Percentiles rank a stretch among this genome's conserved stretches.
Conservation (phyloP, 2,329 filamentous ascomycete species). For the Penicillium sp. region DNA sequence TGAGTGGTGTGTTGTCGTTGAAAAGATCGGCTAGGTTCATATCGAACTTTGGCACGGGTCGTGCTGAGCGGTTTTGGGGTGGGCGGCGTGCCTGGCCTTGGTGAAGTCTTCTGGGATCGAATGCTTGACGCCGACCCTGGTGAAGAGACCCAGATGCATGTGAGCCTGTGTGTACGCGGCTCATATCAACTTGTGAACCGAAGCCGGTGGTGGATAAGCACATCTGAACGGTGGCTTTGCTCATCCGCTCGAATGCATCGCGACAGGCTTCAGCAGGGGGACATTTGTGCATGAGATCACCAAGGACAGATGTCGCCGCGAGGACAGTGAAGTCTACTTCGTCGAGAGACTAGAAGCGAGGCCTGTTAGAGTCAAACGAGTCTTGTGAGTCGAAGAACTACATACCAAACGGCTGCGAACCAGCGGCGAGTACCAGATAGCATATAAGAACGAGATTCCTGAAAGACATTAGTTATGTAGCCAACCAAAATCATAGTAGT, state of each 20-base stretch:
- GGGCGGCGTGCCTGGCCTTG: slow-evolving; percentile 31
- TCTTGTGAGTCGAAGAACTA: slow-evolving; percentile 14
- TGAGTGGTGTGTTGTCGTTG: slow-evolving; percentile 43
- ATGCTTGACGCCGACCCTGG: slow-evolving; percentile 18
- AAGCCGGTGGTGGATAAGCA: slow-evolving; percentile 84
- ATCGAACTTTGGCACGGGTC: slow-evolving; percentile 58
- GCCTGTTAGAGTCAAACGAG: slow-evolving; percentile 7
- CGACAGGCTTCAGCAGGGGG: slow-evolving; percentile 92
- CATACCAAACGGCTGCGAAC: slow-evolving; percentile 83
- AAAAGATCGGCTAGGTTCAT: slow-evolving; percentile 57
- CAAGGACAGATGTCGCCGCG: slow-evolving; percentile 87
- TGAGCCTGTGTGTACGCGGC: slow-evolving; percentile 21
- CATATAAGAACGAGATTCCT: slow-evolving; percentile 89
- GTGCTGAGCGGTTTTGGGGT: slow-evolving; percentile 37
- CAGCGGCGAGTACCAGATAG: slow-evolving; percentile 91
- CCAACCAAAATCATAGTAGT: neutral
- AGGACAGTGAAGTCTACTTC: slow-evolving; percentile 97
- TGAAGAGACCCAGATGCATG: slow-evolving; percentile 12
- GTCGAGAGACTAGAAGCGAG: slow-evolving; percentile 65
- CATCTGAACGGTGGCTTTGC: slow-evolving; percentile 94
- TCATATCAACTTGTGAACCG: slow-evolving; percentile 49
- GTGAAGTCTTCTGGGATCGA: slow-evolving; percentile 23
- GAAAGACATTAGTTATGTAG: slow-evolving; percentile 9
- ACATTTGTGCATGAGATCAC: slow-evolving; percentile 89
- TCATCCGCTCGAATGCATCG: slow-evolving; percentile 92